Evolutionary conservation across 768 basidiomycete species (phyloP), one percentile per base, ranked within the genome.

Genomic region (Saitozyma podzolica): DNA sequence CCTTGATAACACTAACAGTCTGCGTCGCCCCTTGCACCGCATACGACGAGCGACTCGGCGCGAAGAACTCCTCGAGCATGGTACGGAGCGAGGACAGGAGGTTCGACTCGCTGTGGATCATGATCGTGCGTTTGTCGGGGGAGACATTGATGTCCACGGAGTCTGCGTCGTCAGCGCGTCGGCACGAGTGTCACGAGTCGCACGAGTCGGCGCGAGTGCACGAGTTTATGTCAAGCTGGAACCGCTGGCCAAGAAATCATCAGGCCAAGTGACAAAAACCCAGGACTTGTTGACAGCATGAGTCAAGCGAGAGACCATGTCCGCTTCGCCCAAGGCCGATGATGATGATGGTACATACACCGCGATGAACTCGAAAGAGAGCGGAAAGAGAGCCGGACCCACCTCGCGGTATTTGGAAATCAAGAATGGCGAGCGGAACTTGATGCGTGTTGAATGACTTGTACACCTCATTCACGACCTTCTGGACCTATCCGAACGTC

Each of bases 81-180:
- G 74, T 73, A 82, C 90, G 93, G 47, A 98, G 83, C 0, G 87
- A 86, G 3, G 85, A 80, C 0, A 98, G 83, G 16, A 99, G 80
- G 63, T 88, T 89, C 10, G 83, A 83, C 77, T 99, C 95, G 75
- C 88, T 88, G 69, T 97, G 92, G 10, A 99, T 73, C 55, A 96
- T 87, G 43, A 98, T 89, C 0, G 92, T 94, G n/a, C 95, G 85
- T 74, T 98, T 99, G 81, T 98, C 96, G 0, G 96, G 95, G 64
- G 88, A 91, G 62, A 98, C 90, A 64, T 99, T 99, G 72, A 99
- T 87, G 74, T 99, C 96, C 70, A 79, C 70, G 50, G 73, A 66
- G 47, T 74, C 75, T 70, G 29, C 86, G 6, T 47, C 11, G 11
- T 47, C 45, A 47, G 45, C 45, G 13, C 45, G 3, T 29, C 29